Conservation (phyloP, 805 yeast species). For the Wickerhamomyces chambardii region DNA sequence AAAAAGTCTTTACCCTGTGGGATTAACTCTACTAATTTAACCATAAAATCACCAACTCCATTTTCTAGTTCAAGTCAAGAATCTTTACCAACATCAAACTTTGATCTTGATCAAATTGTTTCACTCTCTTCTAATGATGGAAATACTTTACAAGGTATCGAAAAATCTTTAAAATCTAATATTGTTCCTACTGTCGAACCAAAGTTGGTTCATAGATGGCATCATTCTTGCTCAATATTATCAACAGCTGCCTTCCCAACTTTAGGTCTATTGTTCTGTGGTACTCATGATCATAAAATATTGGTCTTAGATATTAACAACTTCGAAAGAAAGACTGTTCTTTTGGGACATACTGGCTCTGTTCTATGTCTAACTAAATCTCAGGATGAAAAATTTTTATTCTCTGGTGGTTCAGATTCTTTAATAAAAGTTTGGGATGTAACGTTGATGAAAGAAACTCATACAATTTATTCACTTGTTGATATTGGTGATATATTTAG, state of each 20-base stretch:
- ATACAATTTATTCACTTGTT: conserved; percentile 72
- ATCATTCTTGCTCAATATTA: conserved; percentile 59
- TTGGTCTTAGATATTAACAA: conserved; percentile 60
- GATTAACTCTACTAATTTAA: no score
- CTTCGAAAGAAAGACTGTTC: conserved; percentile 42
- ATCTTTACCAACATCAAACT: neutral
- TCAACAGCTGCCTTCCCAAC: conserved; percentile 58
- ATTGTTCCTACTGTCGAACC: no score
- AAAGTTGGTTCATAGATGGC: conserved; percentile 64
- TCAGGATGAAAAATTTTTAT: conserved; percentile 44
- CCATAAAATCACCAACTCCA: neutral
- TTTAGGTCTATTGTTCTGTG: conserved; percentile 63
- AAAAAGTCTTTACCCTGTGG: conserved; percentile 3
- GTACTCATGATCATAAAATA: conserved; percentile 81
- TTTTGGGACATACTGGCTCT: conserved; percentile 65
- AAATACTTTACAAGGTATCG: no score
- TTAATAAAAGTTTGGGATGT: conserved; percentile 81
- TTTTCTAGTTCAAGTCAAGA: conserved; percentile 9
- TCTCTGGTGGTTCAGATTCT: conserved; percentile 89
- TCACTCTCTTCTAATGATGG: no score
- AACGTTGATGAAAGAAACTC: conserved; percentile 35
- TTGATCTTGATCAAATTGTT: no score
- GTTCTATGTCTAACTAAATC: conserved; percentile 61
- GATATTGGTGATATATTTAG: conserved; percentile 95
- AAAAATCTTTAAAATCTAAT: no score